Conservation (phyloP, 495 filamentous ascomycete species). For the Poronia punctata region DNA sequence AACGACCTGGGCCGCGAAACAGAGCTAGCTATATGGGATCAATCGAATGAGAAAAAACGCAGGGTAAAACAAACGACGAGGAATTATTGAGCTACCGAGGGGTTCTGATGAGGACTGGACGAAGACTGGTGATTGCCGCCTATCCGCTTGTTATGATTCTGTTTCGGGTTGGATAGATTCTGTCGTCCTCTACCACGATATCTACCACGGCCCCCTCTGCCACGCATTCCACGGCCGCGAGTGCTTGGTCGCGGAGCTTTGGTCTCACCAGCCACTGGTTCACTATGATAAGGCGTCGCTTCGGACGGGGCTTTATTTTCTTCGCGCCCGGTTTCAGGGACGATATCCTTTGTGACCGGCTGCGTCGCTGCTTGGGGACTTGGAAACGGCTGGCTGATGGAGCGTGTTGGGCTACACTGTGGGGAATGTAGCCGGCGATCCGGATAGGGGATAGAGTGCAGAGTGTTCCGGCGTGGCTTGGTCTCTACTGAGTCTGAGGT, state of each 20-base stretch:
- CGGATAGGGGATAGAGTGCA: constrained; percentile 23
- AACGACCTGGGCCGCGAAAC: too few species aligned
- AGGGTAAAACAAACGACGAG: neutral
- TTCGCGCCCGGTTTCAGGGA: constrained; percentile 1
- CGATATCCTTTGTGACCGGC: neutral
- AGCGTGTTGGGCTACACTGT: constrained; percentile 18
- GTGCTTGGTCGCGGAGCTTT: constrained; percentile 8
- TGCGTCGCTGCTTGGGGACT: constrained; percentile 9
- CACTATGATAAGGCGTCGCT: neutral
- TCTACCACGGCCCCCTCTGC: constrained; percentile 19
- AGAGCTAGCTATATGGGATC: too few species aligned
- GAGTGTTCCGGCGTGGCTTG: constrained; percentile 25
- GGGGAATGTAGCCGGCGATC: constrained; percentile 15
- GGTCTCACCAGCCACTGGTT: neutral
- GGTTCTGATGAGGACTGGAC: neutral
- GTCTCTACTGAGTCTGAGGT: constrained; percentile 9
- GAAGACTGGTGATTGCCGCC: neutral
- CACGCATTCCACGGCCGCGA: constrained; percentile 18
- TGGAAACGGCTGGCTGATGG: constrained; percentile 22
- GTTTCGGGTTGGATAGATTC: constrained; percentile 12
- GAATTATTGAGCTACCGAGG: neutral
- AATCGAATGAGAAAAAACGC: neutral
- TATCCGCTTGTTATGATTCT: constrained; percentile 4
- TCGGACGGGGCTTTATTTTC: neutral
- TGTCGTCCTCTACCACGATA: constrained; percentile 19